Evolutionary conservation across 1,284 basidiomycete genomes (phyloP).

Genomic region (Ceraceosorus bombacis): DNA sequence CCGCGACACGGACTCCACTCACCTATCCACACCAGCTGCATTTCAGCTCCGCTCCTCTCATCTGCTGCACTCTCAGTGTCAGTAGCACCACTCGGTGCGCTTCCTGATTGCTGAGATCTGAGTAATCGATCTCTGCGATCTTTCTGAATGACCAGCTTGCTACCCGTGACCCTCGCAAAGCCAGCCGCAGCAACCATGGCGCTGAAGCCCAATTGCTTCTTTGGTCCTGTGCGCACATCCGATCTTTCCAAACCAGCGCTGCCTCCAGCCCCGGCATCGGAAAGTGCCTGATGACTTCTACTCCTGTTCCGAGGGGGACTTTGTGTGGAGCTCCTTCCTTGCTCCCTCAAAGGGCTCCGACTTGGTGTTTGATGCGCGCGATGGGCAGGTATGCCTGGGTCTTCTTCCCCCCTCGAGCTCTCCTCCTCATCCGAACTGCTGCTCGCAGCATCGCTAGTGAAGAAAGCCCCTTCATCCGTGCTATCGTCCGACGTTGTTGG

Average conservation of each 20-base stretch:
- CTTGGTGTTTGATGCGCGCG: neutral
- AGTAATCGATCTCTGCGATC: neutral
- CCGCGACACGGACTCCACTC: constrained; percentile 9
- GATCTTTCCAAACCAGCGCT: constrained; percentile 6
- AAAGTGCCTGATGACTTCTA: neutral
- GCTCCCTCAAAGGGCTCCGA: neutral
- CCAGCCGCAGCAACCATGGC: constrained; percentile 43
- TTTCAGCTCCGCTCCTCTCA: constrained; percentile 23
- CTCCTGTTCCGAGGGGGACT: neutral
- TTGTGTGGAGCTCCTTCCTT: neutral
- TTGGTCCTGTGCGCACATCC: constrained; percentile 6
- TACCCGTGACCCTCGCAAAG: constrained; percentile 35
- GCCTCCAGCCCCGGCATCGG: constrained; percentile 8
- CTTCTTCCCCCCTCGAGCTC: too few relatives aligned
- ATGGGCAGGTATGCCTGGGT: too few relatives aligned
- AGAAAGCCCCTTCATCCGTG: constrained; percentile 1
- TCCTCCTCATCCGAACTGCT: neutral
- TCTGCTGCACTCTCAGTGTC: constrained; percentile 9
- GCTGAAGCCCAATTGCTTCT: constrained; percentile 30
- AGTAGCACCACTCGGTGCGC: neutral
- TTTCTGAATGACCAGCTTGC: constrained; percentile 24
- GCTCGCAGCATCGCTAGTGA: constrained; percentile 1
- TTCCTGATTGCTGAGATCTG: neutral
- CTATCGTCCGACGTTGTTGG: constrained; percentile 24
- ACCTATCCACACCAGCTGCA: constrained; percentile 35